Percentiles rank a stretch among this genome's conserved stretches.
phyloP scores from a whole-genome alignment of 2,329 filamentous ascomycete species.

The Meredithiella fracta region DNA sequence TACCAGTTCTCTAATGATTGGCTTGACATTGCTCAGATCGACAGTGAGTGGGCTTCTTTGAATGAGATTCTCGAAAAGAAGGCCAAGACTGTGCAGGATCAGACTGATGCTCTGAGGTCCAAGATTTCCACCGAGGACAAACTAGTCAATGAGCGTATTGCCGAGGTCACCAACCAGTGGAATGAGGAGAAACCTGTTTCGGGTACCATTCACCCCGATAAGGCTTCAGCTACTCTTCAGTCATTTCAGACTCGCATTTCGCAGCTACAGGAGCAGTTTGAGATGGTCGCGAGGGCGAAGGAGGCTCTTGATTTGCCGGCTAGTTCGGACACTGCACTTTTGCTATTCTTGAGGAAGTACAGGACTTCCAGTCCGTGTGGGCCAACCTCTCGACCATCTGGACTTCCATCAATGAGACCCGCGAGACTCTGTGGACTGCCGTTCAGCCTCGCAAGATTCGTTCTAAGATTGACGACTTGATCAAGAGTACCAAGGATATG shows the following conservation, averaged over 20 bases:
- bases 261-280: conserved; percentile 68
- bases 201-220: conserved; percentile 76
- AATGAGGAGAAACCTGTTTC: conserved; percentile 94
- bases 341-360: conserved; percentile 85
- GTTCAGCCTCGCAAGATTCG: conserved; percentile 89
- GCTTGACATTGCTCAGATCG: conserved; percentile 90
- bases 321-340: conserved; percentile 62
- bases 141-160: conserved; percentile 74
- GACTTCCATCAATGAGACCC: conserved; percentile 85
- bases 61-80: conserved; percentile 86
- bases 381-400: conserved; percentile 88
- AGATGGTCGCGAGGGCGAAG: conserved; percentile 92
- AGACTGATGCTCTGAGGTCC: conserved; percentile 82
- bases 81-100: conserved; percentile 87
- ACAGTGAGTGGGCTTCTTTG: conserved; percentile 85
- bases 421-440: conserved; percentile 85
- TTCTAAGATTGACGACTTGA: conserved; percentile 71
- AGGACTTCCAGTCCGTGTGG: conserved; percentile 98
- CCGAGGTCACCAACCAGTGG: conserved; percentile 74
- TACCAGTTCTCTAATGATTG: conserved; percentile 90
- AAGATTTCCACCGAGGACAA: conserved; percentile 93
- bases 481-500: conserved; percentile 99
- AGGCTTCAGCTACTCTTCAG: conserved; percentile 66
- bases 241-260: conserved; percentile 76
- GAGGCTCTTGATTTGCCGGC: conserved; percentile 84